Base-by-base conservation (phyloP, 495 filamentous ascomycete genomes). In the Penicillium egyptiacum region DNA sequence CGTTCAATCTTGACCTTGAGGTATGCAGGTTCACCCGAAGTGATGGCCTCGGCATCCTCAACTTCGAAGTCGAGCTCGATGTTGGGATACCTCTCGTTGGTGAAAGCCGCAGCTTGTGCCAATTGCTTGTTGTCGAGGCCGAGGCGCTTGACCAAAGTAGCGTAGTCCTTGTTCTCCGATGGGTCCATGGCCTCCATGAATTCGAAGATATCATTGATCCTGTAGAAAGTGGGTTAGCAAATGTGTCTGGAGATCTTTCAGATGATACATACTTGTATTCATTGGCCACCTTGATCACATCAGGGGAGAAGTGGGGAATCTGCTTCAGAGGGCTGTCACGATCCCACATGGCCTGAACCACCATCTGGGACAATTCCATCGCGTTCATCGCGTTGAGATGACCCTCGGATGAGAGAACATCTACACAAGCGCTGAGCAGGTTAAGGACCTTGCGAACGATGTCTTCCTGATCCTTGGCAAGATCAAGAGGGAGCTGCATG, bases 351-450 rank as follows among this genome's bases (percentile, higher is more conserved):
- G 90, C 92, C 72, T 99, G 94, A 19, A 99, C 92, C 53, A 93
- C 89, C 94, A 99, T 99, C 72, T 99, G 94, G 22, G 91, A 96
- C 86, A 99, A 89, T 73, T 99, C 94, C 94, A 99, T 99, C 25
- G 95, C 94, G 63, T 86, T 90, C 86, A 96, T 94, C 54, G 94
- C 93, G 66, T 98, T 99, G 49, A 98, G 74, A 58, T 98, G 92
- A 46, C 93, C 95, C 54, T 98, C 92, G 6, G 93, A 97, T 9
- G 91, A 96, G 44, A 99, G 83, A 12, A 99, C 91, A 68, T 99
- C 94, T 14, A 98, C 94, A 66, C 83, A 88, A 28, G 94, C 94
- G 70, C 89, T 93, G 50, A 99, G 80, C 8, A 99, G 79, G 66
- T 90, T 91, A 45, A 98, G 77, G 10, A 96, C 82, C 69, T 93